Percentiles rank a stretch among this genome's conserved stretches.
Conservation (phyloP, 2,329 filamentous ascomycete species). For the Sclerotiophoma versabilis region DNA sequence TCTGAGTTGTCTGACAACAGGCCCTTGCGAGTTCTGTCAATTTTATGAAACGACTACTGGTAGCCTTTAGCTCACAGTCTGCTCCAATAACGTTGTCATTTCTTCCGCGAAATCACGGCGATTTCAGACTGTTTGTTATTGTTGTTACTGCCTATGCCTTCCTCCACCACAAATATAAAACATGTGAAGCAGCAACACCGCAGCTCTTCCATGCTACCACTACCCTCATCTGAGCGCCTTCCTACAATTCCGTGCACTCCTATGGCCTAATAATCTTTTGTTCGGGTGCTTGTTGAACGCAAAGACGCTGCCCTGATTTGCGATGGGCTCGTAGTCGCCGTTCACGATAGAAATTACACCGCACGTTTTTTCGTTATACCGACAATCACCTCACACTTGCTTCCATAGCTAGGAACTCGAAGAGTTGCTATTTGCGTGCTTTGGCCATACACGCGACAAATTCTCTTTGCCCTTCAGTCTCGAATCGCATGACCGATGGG, state of each 20-base stretch:
- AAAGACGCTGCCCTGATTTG: background rate
- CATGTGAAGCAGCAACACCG: no score
- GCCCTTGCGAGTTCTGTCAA: no score
- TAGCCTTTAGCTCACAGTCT: no score
- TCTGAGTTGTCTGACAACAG: no score
- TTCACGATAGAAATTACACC: background rate
- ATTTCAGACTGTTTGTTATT: no score
- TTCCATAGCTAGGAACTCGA: background rate
- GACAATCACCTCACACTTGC: background rate
- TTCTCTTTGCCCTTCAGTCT: slow-evolving; percentile 1
- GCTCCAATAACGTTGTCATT: no score
- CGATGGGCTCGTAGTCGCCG: background rate
- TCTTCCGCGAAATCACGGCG: no score
- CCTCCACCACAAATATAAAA: no score
- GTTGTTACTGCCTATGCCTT: no score
- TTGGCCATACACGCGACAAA: background rate
- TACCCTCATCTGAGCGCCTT: no score
- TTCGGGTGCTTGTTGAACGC: background rate
- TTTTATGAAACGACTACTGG: no score
- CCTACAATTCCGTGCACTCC: background rate
- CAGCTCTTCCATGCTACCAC: no score
- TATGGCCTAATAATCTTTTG: background rate
- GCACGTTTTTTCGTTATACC: background rate
- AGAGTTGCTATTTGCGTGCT: background rate
- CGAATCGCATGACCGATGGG: background rate